A percentile compares a stretch with the other conserved stretches of the same genome.
phyloP scores from a whole-genome alignment of 2,329 filamentous ascomycete species.

The Botrytis tulipae region DNA sequence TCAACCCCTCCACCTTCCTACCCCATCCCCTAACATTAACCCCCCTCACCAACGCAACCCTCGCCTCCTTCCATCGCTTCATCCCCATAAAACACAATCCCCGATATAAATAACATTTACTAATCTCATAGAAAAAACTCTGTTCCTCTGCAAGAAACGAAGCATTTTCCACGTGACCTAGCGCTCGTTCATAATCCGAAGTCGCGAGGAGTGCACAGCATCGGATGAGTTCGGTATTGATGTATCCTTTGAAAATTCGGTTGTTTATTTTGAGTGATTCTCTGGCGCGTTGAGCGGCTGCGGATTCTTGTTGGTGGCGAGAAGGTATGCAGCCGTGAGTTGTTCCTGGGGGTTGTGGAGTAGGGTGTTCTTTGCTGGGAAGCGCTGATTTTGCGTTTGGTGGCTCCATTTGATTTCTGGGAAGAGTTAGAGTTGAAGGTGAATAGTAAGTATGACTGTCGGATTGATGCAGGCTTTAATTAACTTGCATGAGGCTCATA shows the following conservation, averaged over 20 bases:
- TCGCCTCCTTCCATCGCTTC: slow-evolving; percentile 26
- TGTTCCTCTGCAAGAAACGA: slow-evolving; percentile 14
- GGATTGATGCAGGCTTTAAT: background rate
- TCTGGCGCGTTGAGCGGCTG: background rate
- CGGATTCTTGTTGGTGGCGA: no score
- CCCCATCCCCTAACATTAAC: slow-evolving; percentile 24
- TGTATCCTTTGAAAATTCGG: background rate
- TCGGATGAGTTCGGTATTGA: slow-evolving; percentile 23
- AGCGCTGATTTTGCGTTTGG: background rate
- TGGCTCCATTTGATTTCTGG: background rate
- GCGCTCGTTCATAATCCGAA: background rate
- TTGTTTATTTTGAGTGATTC: background rate
- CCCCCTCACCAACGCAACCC: slow-evolving; percentile 24
- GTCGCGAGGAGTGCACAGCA: slow-evolving; percentile 22
- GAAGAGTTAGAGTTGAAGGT: background rate
- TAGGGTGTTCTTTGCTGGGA: background rate
- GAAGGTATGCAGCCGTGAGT: background rate
- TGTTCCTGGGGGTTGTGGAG: background rate
- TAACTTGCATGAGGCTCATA: no score
- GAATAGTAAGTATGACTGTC: background rate
- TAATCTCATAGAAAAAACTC: slow-evolving; percentile 18
- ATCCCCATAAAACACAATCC: slow-evolving; percentile 24
- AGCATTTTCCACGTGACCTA: slow-evolving; percentile 22
- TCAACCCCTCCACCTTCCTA: slow-evolving; percentile 19
- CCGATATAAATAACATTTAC: slow-evolving; percentile 26